These are phyloP conservation scores for Arabidopsis suecica DNA, from an alignment of 345 rosid genomes.

Conservation along the genomic window DNA sequence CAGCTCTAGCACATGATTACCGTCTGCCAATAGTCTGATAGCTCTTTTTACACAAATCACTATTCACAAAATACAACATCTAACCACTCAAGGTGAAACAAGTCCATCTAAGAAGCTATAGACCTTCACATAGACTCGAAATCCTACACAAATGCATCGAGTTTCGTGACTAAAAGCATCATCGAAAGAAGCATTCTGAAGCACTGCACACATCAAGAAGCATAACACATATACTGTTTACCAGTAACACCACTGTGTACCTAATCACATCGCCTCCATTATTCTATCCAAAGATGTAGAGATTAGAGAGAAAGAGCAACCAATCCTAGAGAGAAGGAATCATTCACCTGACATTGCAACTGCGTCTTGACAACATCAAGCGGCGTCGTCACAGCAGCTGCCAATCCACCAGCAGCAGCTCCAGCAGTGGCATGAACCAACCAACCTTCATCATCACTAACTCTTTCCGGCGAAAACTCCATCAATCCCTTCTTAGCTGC, in stretches of 20 bases:
- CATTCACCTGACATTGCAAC: slow-evolving; percentile 91
- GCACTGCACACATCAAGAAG: slow-evolving; percentile 9
- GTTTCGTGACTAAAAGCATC: not conserved
- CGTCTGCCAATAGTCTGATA: slow-evolving; percentile 8
- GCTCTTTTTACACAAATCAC: not conserved
- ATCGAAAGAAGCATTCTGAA: not conserved
- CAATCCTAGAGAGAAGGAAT: not conserved
- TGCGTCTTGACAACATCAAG: slow-evolving; percentile 96
- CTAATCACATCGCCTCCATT: slow-evolving; percentile 6
- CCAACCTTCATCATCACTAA: slow-evolving; percentile 65
- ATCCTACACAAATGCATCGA: not conserved
- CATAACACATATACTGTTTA: not conserved
- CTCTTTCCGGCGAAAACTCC: slow-evolving; percentile 76
- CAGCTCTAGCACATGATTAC: slow-evolving; percentile 12
- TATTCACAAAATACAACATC: not conserved
- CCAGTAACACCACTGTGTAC: not conserved
- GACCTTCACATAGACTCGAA: not conserved
- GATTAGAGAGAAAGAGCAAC: slow-evolving; percentile 15
- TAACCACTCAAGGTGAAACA: slow-evolving; percentile 5
- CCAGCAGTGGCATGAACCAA: slow-evolving; percentile 86
- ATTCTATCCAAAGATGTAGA: not conserved
- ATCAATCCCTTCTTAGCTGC: slow-evolving; percentile 72
- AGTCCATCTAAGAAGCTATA: not conserved
- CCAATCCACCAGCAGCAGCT: slow-evolving; percentile 87
- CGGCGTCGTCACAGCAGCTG: slow-evolving; percentile 81